Conservation (phyloP, 2,329 filamentous ascomycete species). For the Alternaria infectoria region DNA sequence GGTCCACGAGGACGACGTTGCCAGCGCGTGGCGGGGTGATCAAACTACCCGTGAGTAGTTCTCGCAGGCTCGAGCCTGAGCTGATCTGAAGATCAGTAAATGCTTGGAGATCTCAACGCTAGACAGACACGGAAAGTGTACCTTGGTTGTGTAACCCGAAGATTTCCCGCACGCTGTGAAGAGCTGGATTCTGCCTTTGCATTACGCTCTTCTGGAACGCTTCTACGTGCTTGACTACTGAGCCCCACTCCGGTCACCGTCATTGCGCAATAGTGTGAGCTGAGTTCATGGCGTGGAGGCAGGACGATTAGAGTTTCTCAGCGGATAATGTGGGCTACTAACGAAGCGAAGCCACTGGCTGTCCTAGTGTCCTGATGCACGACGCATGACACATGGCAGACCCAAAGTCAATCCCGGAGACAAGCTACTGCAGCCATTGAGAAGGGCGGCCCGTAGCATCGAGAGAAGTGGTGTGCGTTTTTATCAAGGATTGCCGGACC, state of each 20-base stretch:
- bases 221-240: conserved; percentile 14
- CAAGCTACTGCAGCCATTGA: conserved; percentile 12
- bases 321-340: conserved; percentile 17
- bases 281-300: conserved; percentile 10
- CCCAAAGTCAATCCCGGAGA: conserved; percentile 16
- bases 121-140: conserved; percentile 5
- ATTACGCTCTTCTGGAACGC: conserved; percentile 17
- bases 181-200: neutral
- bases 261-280: conserved; percentile 16
- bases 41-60: conserved; percentile 24
- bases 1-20: conserved; percentile 15
- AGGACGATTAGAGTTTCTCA: conserved; percentile 22
- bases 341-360: conserved; percentile 19
- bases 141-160: neutral
- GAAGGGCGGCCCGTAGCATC: conserved; percentile 8
- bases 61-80: conserved; percentile 6
- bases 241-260: conserved; percentile 2
- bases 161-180: conserved; percentile 1
- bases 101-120: conserved; percentile 9
- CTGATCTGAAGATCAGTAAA: conserved; percentile 12
- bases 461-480: conserved; percentile 10
- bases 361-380: conserved; percentile 23
- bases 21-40: conserved; percentile 16
- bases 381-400: conserved; percentile 26
- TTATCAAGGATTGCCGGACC: conserved; percentile 4